Evolutionary conservation across 208 protist species (phyloP), one percentile per base, ranked within the genome.

Genomic region (Leishmania arabica): DNA sequence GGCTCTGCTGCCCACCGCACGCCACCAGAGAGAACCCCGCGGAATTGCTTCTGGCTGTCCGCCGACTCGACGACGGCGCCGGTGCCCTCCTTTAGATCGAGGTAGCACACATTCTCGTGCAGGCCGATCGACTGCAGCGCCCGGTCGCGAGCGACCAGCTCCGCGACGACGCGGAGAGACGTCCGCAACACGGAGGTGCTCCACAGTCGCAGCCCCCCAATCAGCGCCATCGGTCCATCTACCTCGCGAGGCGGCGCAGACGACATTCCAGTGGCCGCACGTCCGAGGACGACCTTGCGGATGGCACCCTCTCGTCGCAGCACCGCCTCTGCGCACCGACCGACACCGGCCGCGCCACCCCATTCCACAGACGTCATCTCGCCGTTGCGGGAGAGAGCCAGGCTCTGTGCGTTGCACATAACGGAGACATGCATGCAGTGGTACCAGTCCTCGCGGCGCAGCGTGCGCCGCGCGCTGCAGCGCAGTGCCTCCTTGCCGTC

Each of bases 371-470:
- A 80, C 31, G 77, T 72, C 42, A 82, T 60, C 66, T 88, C 84
- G 27, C 84, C 84, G 49, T 81, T 84, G 66, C 80, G 80, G 64
- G 79, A 70, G 60, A 88, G 42, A 60, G 80, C 79, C 65, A 88
- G 74, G 21, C 84, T 74, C 27, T 82, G 56, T 21, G 80, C 74
- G 70, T 77, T 82, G 72, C 77, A 79, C 51, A 88, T 82, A 21
- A 88, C 62, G 24, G 80, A 81, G 58, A 88, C 84, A 66, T 88
- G 84, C 80, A 88, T 88, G 77, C 80, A 88, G 77, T 75, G 81
- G 53, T 88, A 74, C 84, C 84, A 88, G 77, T 88, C 80, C 75
- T 88, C 81, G 54, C 66, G 82, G 34, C 82, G 77, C 74, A 86
- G 77, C 45, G 76, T 31, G n/a, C 66, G 77, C 64, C 68, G 68